Conservation (phyloP, 306 rosid species). For the Dicorynia guianensis region DNA sequence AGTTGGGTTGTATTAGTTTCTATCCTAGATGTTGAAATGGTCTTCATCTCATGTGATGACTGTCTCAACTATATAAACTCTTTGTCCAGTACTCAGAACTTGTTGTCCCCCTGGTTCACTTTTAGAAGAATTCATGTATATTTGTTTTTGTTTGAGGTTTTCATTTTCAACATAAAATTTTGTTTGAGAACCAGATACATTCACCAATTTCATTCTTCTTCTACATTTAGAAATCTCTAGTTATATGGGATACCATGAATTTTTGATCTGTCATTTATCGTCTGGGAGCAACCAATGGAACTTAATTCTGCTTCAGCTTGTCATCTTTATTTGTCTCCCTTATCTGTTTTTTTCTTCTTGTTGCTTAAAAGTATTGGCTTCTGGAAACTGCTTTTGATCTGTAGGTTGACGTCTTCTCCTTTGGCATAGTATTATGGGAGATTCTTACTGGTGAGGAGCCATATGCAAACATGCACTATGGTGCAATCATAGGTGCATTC, state of each 20-base stretch:
- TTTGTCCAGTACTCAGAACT: not conserved
- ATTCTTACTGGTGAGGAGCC: constrained; percentile 77
- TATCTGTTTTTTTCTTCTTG: not conserved
- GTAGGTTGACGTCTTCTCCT: constrained; percentile 76
- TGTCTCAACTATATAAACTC: not conserved
- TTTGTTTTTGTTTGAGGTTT: no score
- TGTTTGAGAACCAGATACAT: no score
- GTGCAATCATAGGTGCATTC: constrained; percentile 65
- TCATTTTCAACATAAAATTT: no score
- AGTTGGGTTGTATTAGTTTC: not conserved
- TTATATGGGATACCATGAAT: not conserved
- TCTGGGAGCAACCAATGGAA: not conserved
- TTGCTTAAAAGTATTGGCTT: not conserved
- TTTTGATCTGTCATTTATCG: not conserved
- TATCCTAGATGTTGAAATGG: not conserved
- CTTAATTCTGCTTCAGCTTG: not conserved
- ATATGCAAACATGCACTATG: constrained; percentile 73
- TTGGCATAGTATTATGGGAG: constrained; percentile 77
- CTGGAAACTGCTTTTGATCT: constrained; percentile 5
- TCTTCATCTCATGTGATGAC: not conserved
- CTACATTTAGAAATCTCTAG: constrained; percentile 7
- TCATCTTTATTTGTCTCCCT: not conserved
- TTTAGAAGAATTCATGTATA: no score
- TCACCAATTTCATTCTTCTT: not conserved
- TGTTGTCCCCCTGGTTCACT: no score